These are phyloP conservation scores for Aspergillus intermedius DNA, from an alignment of 2,329 filamentous ascomycete genomes.

Conservation along the genomic window DNA sequence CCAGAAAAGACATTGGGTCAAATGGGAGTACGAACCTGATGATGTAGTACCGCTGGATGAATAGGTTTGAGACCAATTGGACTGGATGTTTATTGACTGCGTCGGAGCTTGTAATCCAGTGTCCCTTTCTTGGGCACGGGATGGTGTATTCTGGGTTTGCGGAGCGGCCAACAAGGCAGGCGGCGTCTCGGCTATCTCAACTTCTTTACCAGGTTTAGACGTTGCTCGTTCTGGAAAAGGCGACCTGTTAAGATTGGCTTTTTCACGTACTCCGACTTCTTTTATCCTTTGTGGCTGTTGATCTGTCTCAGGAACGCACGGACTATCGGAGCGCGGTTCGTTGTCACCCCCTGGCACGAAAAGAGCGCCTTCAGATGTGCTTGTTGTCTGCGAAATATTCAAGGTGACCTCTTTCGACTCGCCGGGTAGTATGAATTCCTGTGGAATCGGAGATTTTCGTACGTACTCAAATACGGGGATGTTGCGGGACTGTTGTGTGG, in stretches of 20 bases:
- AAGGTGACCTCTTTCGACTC: conserved; percentile 5
- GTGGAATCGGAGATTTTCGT: conserved; percentile 8
- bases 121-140: background rate
- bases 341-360: background rate
- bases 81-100: background rate
- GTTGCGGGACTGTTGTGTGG: background rate
- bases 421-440: conserved; percentile 10
- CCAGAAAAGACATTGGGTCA: background rate
- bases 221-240: background rate
- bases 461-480: conserved; percentile 10
- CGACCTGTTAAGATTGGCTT: background rate
- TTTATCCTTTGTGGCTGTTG: background rate
- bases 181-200: conserved; percentile 19
- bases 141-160: conserved; percentile 2
- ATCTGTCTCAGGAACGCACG: background rate
- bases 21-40: background rate
- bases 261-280: background rate
- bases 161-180: conserved; percentile 1
- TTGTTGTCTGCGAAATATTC: background rate
- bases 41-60: background rate
- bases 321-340: background rate
- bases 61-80: conserved; percentile 3
- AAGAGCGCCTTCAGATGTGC: background rate
- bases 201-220: background rate
- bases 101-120: background rate